These are phyloP conservation scores for Musa balbisiana DNA, from an alignment of 202 grass and related monocot genomes.

Conservation along the genomic window DNA sequence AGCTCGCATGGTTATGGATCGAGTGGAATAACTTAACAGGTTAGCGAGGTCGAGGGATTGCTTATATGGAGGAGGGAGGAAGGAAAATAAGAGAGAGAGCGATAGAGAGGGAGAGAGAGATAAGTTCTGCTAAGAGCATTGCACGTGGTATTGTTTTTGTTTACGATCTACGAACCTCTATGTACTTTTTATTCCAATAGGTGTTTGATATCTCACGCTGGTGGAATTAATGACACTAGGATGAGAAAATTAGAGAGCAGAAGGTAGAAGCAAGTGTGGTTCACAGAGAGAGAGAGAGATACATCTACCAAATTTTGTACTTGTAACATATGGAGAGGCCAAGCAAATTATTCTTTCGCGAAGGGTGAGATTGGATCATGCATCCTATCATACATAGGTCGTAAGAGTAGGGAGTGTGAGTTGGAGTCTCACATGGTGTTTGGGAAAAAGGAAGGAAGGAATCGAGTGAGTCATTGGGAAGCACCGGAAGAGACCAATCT, in stretches of 20 bases:
- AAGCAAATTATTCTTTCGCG: too few relatives aligned
- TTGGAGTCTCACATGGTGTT: too few relatives aligned
- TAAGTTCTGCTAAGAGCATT: conserved; percentile 19
- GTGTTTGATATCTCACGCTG: conserved; percentile 18
- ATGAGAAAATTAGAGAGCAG: too few relatives aligned
- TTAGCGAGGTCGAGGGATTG: not conserved
- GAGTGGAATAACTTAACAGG: not conserved
- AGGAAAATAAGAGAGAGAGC: not conserved
- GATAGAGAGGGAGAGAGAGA: not conserved
- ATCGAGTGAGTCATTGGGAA: conserved; percentile 11
- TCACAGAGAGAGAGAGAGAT: too few relatives aligned
- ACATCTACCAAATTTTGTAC: too few relatives aligned
- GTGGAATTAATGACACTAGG: not conserved
- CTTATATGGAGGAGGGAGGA: not conserved
- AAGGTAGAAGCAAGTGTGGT: too few relatives aligned
- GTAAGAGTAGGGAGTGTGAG: too few relatives aligned
- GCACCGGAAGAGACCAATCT: conserved; percentile 16
- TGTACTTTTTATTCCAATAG: conserved; percentile 22
- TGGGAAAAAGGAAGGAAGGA: not conserved
- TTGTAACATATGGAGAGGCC: too few relatives aligned
- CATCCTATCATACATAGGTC: too few relatives aligned
- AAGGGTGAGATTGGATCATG: too few relatives aligned
- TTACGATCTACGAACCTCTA: conserved; percentile 14
- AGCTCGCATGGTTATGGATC: not conserved
- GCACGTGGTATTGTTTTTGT: conserved; percentile 32